Base-by-base conservation (phyloP, 257 asterid species). In the Solanum boliviense region DNA sequence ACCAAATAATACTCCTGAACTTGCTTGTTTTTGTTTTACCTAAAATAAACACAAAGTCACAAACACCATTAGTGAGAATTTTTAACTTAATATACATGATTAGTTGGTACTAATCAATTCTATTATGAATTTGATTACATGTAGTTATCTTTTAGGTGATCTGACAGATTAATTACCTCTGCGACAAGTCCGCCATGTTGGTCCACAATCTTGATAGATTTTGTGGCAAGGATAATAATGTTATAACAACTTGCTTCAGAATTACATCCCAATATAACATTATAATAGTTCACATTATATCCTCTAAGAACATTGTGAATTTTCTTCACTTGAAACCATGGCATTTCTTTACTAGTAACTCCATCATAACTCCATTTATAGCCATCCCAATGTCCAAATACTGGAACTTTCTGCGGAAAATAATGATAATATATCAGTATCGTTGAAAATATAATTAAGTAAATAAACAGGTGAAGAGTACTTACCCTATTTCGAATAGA, bases 401-500 rank as follows among this genome's bases (percentile, higher is more conserved):
- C 11, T 12, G 88, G 15, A 2, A 91, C 16, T 32, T 81, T 91
- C 94, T 92, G 92, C 75, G 44, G n/a, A 67, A 44, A 15, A 2
- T 1, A 44, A 13, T 11, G 1, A 13, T 18, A 18, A 13, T 13
- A 78, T 7, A 1, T 76, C 2, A 38, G 6, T 7, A 38, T 23
- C 39, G 3, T 38, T 75, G 11, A 23, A 23, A 8, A 38, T 11
- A 11, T 75, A 36, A 36, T 36, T 6, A 75, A 48, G 60, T 48
- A 48, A 48, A 48, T 48, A 48, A 5, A 29, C n/a, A 18, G 2
- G 65, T 56, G 25, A 18, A 56, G 2, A 0, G 52, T 56, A 18
- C 65, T 36, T 91, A 94, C 97, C 98, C 94, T 94, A 78, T 89
- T 92, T 67, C 44, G 78, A 4, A 93, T 84, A 13, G 95, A 93